Evolutionary conservation across 164 flowering plant species (phyloP), one percentile per base, ranked within the genome.

Genomic region (Chimonanthus salicifolius): DNA sequence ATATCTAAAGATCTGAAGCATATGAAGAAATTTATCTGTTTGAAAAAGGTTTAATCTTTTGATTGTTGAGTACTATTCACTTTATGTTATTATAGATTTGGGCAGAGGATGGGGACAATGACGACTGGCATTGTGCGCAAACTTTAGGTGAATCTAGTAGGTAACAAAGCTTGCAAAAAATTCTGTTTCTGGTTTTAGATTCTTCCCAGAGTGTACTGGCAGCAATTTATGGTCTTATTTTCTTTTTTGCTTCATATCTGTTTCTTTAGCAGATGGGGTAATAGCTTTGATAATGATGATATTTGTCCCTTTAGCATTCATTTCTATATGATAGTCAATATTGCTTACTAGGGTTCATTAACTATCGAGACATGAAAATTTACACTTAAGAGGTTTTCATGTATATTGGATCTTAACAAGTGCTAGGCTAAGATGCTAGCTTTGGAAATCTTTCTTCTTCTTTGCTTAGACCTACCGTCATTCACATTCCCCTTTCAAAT

Each of bases 41-140:
- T 64, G 50, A 45, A 47, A 13, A 21, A 44, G 2, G 47, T 62
- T 8, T 60, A 3, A 11, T 71, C 58, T 45, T 73, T n/a, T 67
- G 44, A 62, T 15, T 51, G 20, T 4, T 69, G 48, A 20, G 7
- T 47, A 20, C 48, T 33, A 11, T 13, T 20, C n/a, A 13, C 54
- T 70, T 78, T 13, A 50, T 70, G 65, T 20, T 67, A 16, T 69
- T 21, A 68, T 83, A 95, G 98, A 82, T 92, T 74, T 96, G 99
- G 98, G 89, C 88, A 9, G 99, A 89, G 72, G 97, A 92, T 68
- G 91, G 84, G 54, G 94, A 83, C 48, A 75, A 80, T 62, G 99
- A 94, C 77, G 93, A 92, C 80, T 95, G 99, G 99, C 87, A 83
- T 51, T 96, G 98, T 82, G 85, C 87, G 76, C 99, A 96, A 78